Evolutionary conservation across 140 eudicot genomes (phyloP), one percentile per base, ranked within the genome.

Genomic region (Ambrosia hybrid): DNA sequence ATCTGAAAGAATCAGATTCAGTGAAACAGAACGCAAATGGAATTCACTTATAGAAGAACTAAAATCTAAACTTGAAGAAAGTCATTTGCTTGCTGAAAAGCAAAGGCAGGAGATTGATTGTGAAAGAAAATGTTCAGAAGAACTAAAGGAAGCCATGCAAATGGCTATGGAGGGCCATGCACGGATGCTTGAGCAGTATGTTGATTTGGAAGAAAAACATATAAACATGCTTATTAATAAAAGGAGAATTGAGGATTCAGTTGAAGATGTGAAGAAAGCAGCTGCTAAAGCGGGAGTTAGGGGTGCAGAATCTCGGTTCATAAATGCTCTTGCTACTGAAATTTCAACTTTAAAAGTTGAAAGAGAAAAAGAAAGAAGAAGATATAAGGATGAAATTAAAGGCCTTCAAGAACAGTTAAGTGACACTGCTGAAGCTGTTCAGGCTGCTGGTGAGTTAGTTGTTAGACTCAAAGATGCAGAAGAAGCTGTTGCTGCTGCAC

Each of bases 401-500:
- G 93, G 86, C 16, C 96, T 94, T 71, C 96, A 90, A 65, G 90
- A 91, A 51, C 99, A 94, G 67, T 74, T 94, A 69, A 84, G 92
- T 57, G 99, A 94, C 76, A 94, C 99, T 61, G 92, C 95, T 10
- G 99, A 94, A 77, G 99, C 99, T 79, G 96, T 94, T 72, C 95
- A 94, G 75, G 99, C 99, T 72, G 99, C 99, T 43, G 89, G 99
- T 45, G 99, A 94, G 73, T 84, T 94, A 55, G 87, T 94, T 61
- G 99, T 94, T 58, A 84, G 97, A 49, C 99, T 94, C 51, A 90
- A 81, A 81, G 99, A 94, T 69, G 96, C 96, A 48, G 99, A 94
- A 83, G 97, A 88, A 80, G 90, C 89, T 37, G 82, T 91, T 67
- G 89, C 87, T 75, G 68, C 84, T 77, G 88, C 99, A 46, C 85